A percentile compares a stretch with the other conserved stretches of the same genome.
Evolutionary conservation across 306 rosid genomes (phyloP).

Genomic region (Carpinus viminea): DNA sequence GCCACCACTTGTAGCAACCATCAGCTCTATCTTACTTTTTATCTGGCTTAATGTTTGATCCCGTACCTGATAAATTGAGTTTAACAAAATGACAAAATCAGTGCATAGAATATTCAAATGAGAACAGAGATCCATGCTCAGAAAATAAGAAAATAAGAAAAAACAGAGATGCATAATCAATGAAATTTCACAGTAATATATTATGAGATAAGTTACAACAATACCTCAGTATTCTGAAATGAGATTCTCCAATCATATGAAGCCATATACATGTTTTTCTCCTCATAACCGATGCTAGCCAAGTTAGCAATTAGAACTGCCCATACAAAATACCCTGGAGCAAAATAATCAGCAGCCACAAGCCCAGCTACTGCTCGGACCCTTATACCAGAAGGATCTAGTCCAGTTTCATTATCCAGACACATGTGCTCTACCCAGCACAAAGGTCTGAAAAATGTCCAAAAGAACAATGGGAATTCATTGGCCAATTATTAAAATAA

Average conservation of each 20-base stretch:
- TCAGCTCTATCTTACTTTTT: constrained; percentile 65
- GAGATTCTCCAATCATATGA: constrained; percentile 89
- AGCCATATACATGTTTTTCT: constrained; percentile 88
- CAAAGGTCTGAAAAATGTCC: constrained; percentile 59
- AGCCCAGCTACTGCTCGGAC: constrained; percentile 81
- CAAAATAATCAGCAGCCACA: constrained; percentile 91
- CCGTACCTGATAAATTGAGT: constrained; percentile 56
- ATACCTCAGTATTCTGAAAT: constrained; percentile 87
- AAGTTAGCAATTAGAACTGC: constrained; percentile 84
- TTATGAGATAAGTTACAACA: background rate
- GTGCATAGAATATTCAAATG: background rate
- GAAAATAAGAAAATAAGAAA: background rate
- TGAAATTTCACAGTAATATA: constrained; percentile 14
- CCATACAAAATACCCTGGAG: constrained; percentile 89
- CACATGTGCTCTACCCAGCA: constrained; percentile 93
- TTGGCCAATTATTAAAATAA: constrained; percentile 15
- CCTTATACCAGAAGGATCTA: constrained; percentile 81
- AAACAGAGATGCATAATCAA: constrained; percentile 19
- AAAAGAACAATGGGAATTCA: constrained; percentile 8
- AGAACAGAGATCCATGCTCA: constrained; percentile 1
- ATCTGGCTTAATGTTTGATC: constrained; percentile 79
- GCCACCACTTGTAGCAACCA: constrained; percentile 47
- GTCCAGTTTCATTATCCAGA: constrained; percentile 78
- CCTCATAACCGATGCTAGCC: constrained; percentile 87
- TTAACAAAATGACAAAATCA: background rate